Conservation (phyloP, 306 rosid species). For the Trichosanthes cucumerina region DNA sequence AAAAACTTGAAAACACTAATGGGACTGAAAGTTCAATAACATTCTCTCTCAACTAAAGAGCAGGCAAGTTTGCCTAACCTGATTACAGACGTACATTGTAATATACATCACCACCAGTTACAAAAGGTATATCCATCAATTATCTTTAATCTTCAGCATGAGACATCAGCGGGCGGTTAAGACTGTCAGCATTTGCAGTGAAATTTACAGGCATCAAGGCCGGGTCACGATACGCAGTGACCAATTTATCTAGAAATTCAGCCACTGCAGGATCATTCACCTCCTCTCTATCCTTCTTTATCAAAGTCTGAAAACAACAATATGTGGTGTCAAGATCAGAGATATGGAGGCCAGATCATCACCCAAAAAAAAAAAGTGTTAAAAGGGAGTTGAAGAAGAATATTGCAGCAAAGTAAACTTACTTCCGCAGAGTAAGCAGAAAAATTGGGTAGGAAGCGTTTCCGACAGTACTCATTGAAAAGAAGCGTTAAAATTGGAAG, state of each 20-base stretch:
- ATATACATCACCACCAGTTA: neutral
- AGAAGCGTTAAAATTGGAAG: slow-evolving; percentile 80
- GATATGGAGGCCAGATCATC: neutral
- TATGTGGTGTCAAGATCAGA: slow-evolving; percentile 9
- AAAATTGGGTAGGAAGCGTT: slow-evolving; percentile 79
- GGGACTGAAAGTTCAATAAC: neutral
- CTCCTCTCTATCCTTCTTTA: slow-evolving; percentile 76
- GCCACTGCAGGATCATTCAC: slow-evolving; percentile 38
- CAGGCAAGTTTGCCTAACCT: neutral
- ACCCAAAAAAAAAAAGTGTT: neutral
- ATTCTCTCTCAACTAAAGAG: neutral
- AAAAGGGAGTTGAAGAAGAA: neutral
- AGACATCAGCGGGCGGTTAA: slow-evolving; percentile 48
- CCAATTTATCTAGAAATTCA: slow-evolving; percentile 47
- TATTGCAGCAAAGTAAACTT: slow-evolving; percentile 17
- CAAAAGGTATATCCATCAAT: neutral
- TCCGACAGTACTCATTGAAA: slow-evolving; percentile 87
- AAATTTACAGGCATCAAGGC: slow-evolving; percentile 49
- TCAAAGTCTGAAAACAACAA: slow-evolving; percentile 48
- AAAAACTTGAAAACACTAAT: neutral
- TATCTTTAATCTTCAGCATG: slow-evolving; percentile 16
- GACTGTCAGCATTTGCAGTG: slow-evolving; percentile 30
- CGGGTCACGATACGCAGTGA: slow-evolving; percentile 61
- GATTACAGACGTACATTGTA: neutral
- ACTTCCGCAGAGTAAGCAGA: slow-evolving; percentile 77